phyloP scores from a whole-genome alignment of 768 basidiomycete genomes.

The Lactarius sanguifluus region DNA sequence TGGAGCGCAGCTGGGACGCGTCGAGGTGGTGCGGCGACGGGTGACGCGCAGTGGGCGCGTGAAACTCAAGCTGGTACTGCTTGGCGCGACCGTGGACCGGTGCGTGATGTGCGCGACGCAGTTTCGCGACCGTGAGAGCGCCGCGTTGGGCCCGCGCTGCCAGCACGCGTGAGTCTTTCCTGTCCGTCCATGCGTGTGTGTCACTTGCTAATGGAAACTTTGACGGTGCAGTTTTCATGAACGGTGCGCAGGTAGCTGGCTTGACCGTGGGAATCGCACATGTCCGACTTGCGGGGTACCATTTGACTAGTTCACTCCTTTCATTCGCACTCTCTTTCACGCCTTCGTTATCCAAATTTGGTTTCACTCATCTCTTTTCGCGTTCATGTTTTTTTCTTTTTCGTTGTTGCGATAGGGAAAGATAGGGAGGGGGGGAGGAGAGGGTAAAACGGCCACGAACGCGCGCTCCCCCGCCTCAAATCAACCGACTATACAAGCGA shows the following conservation, averaged over 20 bases:
- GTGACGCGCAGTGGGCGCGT: constrained; percentile 29
- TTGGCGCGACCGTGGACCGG: constrained; percentile 27
- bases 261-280: constrained; percentile 18
- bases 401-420: neutral
- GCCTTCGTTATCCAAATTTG: neutral
- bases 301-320: constrained; percentile 18
- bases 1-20: constrained; percentile 24
- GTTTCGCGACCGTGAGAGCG: constrained; percentile 27
- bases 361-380: neutral
- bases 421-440: neutral
- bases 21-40: constrained; percentile 26
- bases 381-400: neutral
- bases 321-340: neutral
- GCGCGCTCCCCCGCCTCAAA: neutral
- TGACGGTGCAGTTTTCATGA: constrained; percentile 26
- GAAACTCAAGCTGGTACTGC: constrained; percentile 29
- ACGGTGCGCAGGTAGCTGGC: constrained; percentile 25
- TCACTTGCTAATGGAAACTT: no score
- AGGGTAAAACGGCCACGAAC: neutral
- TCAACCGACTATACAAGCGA: neutral
- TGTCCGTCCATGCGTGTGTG: neutral
- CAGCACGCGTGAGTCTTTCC: constrained; percentile 26
- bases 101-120: constrained; percentile 27
- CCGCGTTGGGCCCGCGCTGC: constrained; percentile 22
- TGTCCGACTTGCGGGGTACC: constrained; percentile 23